These are phyloP conservation scores for Lodderomyces parapsilosis DNA, from an alignment of 1,139 yeast genomes.

Conservation along the genomic window DNA sequence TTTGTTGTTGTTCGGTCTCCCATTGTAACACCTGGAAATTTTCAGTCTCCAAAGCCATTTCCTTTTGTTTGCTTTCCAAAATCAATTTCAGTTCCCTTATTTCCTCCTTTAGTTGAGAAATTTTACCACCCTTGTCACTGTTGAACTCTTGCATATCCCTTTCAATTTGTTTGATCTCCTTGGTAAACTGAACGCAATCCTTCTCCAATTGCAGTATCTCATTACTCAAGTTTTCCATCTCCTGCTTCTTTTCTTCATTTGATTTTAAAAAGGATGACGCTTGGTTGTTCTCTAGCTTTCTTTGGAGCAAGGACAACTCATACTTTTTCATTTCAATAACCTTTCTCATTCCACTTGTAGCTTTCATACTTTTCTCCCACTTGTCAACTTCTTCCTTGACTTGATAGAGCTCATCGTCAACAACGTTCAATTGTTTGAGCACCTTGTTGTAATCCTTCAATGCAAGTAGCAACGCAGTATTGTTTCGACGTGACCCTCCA, in stretches of 20 bases:
- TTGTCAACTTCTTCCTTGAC: constrained; percentile 42
- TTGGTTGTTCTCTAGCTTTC: constrained; percentile 61
- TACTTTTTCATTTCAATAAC: constrained; percentile 66
- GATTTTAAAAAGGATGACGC: constrained; percentile 55
- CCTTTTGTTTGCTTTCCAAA: constrained; percentile 40
- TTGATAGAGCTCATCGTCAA: constrained; percentile 39
- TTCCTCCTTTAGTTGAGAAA: constrained; percentile 65
- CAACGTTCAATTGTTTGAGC: constrained; percentile 34
- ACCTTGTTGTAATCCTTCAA: constrained; percentile 69
- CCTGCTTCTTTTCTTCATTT: constrained; percentile 46
- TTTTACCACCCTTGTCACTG: constrained; percentile 75
- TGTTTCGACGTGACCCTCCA: constrained; percentile 81
- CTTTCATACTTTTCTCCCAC: constrained; percentile 47
- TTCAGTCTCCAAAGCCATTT: constrained; percentile 48
- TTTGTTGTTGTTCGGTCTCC: constrained; percentile 65
- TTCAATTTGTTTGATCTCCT: constrained; percentile 59
- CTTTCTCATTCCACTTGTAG: constrained; percentile 61
- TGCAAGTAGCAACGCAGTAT: constrained; percentile 58
- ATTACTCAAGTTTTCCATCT: constrained; percentile 46
- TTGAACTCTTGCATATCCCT: constrained; percentile 82
- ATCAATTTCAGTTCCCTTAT: constrained; percentile 38
- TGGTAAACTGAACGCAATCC: constrained; percentile 23
- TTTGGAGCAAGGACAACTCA: constrained; percentile 61
- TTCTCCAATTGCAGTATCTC: constrained; percentile 35
- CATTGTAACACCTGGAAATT: constrained; percentile 64